Evolutionary conservation across 306 rosid species (phyloP), one percentile per base, ranked within the genome.

Genomic region (Sechiopsis laciniata): DNA sequence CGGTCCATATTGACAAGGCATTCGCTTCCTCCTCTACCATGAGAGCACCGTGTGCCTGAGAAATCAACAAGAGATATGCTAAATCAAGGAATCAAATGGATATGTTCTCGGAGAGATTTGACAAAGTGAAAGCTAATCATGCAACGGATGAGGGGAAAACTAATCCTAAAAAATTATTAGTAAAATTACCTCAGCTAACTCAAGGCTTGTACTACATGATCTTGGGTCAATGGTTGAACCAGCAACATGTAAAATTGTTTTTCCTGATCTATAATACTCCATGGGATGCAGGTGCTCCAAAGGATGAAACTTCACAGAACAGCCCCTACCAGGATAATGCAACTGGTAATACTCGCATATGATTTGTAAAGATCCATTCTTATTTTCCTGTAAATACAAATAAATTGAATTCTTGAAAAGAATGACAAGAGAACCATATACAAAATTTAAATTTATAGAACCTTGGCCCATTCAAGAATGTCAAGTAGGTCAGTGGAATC

Each of bases 381-480:
- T 73, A 77, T 87, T 87, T 81, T 76, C 91, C 96, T 92, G 87
- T 60, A 84, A 80, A 78, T 59, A 76, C 15, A 72, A 46, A 42
- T 10, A 65, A 35, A 51, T 45, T 10, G 37, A 67, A 40, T 21
- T 66, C 35, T 48, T 48, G 26, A 13, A 50, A 19, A 50, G n/a
- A 73, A 58, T 55, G 51, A 55, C 59, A 72, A 62, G 72, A 65
- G 12, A 76, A 11, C 63, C 26, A 15, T 20, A 45, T 5, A 6
- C 71, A 19, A 16, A 76, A 76, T 63, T 76, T 72, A 45, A 2
- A 83, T 78, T 68, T 21, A 69, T 46, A 78, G 80, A 69, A 95
- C 99, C 96, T 91, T 95, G 10, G 99, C 97, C 97, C 99, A 91
- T 82, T 91, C 92, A 80, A 95, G 92, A 80, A 95, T 91, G 76